Conservation (phyloP, 2,329 filamentous ascomycete genomes). For the Diaporthe humulicola region DNA sequence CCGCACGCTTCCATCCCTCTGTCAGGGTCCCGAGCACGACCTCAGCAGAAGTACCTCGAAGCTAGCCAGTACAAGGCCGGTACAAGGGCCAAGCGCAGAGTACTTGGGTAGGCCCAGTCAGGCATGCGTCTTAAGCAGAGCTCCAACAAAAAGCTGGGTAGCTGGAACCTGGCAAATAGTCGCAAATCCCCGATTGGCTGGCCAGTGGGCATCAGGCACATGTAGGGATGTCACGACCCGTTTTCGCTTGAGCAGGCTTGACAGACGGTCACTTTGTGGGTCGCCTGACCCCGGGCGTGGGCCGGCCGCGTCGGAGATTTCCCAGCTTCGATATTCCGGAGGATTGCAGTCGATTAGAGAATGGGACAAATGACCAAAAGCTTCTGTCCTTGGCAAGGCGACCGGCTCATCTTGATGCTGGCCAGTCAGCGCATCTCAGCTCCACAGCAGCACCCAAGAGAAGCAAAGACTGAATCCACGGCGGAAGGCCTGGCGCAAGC, state of each 20-base stretch:
- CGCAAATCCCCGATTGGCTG: slow-evolving; percentile 38
- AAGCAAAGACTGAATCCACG: background rate
- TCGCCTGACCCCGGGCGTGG: slow-evolving; percentile 18
- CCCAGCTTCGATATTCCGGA: slow-evolving; percentile 24
- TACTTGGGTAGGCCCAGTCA: slow-evolving; percentile 17
- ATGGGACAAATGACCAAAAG: slow-evolving; percentile 15
- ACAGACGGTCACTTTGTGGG: slow-evolving; percentile 28
- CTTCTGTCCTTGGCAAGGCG: slow-evolving; percentile 9
- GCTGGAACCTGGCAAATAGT: background rate
- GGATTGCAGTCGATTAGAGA: slow-evolving; percentile 25
- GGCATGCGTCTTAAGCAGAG: slow-evolving; percentile 9
- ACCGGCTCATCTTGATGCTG: slow-evolving; percentile 2
- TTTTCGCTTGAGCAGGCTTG: slow-evolving; percentile 32
- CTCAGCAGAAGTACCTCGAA: slow-evolving; percentile 34
- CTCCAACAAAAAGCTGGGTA: slow-evolving; percentile 20
- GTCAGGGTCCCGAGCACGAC: slow-evolving; percentile 1
- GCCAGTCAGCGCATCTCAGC: background rate
- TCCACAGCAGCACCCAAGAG: background rate
- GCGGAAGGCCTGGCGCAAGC: background rate
- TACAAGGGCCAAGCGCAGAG: slow-evolving; percentile 6
- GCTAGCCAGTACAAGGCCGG: slow-evolving; percentile 25
- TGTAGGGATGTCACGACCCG: slow-evolving; percentile 34
- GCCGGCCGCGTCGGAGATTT: slow-evolving; percentile 37
- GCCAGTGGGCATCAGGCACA: background rate
- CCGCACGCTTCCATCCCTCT: background rate